Evolutionary conservation across 768 basidiomycete species (phyloP).

Genomic region (Amanita muscaria): DNA sequence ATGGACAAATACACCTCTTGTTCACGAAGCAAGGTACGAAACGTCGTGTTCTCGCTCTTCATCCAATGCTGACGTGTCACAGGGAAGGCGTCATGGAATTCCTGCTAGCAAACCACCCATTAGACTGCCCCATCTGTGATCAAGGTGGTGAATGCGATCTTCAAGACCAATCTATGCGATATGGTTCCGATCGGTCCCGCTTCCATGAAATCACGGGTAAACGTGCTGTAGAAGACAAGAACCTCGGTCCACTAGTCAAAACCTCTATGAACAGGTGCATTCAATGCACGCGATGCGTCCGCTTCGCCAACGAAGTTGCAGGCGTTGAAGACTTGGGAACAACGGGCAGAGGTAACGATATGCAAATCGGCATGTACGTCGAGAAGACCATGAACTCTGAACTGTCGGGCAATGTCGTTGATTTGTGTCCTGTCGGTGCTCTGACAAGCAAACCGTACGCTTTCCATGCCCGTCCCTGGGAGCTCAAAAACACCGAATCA

Average conservation of each 20-base stretch:
- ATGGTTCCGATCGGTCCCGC: conserved; percentile 92
- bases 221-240: conserved; percentile 97
- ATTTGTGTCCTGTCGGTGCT: conserved; percentile 97
- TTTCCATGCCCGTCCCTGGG: conserved; percentile 96
- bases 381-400: conserved; percentile 98
- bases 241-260: conserved; percentile 95
- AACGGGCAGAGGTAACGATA: conserved; percentile 93
- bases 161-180: conserved; percentile 99
- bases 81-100: conserved; percentile 99
- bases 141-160: conserved; percentile 98
- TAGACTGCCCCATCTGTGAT: conserved; percentile 98
- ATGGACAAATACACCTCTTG: conserved; percentile 86
- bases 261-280: conserved; percentile 99
- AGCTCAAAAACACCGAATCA: conserved; percentile 96
- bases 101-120: conserved; percentile 91
- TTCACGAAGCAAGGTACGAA: conserved; percentile 73
- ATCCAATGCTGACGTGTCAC: conserved; percentile 10
- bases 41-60: background rate
- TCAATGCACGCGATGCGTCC: conserved; percentile 97
- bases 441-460: conserved; percentile 98
- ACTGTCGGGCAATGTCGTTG: conserved; percentile 93
- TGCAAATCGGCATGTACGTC: conserved; percentile 98
- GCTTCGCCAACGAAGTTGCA: conserved; percentile 98
- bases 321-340: conserved; percentile 97
- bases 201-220: conserved; percentile 99